A percentile compares a stretch with the other conserved stretches of the same genome.
These are phyloP conservation scores for Trypanosoma congolense DNA, from an alignment of 208 protist species.

Conservation along the genomic window DNA sequence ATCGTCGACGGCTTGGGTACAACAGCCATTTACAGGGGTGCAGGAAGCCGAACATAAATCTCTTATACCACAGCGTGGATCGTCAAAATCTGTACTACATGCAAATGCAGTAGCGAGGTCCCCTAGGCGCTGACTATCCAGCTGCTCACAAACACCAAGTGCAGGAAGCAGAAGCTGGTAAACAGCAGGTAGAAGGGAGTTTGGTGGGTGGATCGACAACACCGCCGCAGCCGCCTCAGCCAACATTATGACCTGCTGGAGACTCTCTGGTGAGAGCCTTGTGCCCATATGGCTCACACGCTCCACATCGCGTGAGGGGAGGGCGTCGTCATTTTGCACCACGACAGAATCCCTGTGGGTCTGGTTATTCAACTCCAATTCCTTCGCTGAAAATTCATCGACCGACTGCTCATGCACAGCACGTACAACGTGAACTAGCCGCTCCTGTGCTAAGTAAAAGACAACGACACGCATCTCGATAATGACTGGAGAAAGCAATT, in stretches of 20 bases:
- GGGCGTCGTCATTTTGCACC: neutral
- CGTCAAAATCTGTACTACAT: constrained; percentile 29
- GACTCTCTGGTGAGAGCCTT: constrained; percentile 22
- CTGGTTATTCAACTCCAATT: neutral
- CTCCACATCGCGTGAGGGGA: constrained; percentile 18
- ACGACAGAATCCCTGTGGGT: neutral
- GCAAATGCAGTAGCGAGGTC: constrained; percentile 43
- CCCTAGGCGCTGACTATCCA: constrained; percentile 33
- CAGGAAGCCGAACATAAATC: constrained; percentile 21
- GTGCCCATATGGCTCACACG: constrained; percentile 28
- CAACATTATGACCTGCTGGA: constrained; percentile 28
- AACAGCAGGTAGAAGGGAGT: constrained; percentile 11
- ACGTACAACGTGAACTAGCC: constrained; percentile 9
- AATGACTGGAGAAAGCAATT: constrained; percentile 9
- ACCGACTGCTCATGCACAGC: constrained; percentile 1
- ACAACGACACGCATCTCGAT: constrained; percentile 11
- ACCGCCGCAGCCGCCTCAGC: constrained; percentile 30
- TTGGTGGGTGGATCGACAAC: constrained; percentile 22
- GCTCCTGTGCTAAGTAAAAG: constrained; percentile 16
- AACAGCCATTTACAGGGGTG: constrained; percentile 20
- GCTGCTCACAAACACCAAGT: constrained; percentile 48
- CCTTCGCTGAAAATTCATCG: neutral
- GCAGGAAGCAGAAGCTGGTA: constrained; percentile 43
- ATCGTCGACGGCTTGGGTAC: constrained; percentile 1
- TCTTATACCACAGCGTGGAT: neutral